Conservation (phyloP, 768 basidiomycete species). For the Russula griseocarnosa region DNA sequence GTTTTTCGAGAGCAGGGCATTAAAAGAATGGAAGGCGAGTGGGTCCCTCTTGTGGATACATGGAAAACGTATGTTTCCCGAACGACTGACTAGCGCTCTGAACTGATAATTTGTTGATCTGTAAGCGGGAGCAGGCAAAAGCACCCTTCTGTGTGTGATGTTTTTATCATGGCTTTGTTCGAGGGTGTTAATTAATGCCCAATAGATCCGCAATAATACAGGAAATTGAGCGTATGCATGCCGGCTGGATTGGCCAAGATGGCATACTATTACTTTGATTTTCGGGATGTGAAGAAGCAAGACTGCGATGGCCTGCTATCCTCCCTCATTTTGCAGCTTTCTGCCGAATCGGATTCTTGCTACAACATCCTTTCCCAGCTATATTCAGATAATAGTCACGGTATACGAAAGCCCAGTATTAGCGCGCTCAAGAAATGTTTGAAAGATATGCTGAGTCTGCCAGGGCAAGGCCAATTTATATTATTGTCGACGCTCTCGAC, state of each 20-base stretch:
- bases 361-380: not conserved
- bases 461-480: not conserved
- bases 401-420: not conserved
- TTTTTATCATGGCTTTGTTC: too few relatives aligned
- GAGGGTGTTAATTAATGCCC: not conserved
- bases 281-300: not conserved
- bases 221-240: not conserved
- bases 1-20: not conserved
- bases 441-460: not conserved
- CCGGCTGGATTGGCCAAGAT: not conserved
- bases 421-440: not conserved
- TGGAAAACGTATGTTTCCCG: constrained; percentile 11
- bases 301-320: not conserved
- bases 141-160: not conserved
- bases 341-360: constrained; percentile 3
- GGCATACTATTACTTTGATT: constrained; percentile 9
- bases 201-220: constrained; percentile 8
- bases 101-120: not conserved
- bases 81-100: too few relatives aligned
- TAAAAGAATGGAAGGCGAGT: not conserved
- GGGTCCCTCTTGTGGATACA: constrained; percentile 16
- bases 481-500: constrained; percentile 12
- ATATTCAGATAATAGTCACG: not conserved
- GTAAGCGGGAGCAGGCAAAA: not conserved
- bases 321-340: constrained; percentile 2